Conservation (phyloP, 2,329 filamentous ascomycete species). For the Trichothecium sympodiale region DNA sequence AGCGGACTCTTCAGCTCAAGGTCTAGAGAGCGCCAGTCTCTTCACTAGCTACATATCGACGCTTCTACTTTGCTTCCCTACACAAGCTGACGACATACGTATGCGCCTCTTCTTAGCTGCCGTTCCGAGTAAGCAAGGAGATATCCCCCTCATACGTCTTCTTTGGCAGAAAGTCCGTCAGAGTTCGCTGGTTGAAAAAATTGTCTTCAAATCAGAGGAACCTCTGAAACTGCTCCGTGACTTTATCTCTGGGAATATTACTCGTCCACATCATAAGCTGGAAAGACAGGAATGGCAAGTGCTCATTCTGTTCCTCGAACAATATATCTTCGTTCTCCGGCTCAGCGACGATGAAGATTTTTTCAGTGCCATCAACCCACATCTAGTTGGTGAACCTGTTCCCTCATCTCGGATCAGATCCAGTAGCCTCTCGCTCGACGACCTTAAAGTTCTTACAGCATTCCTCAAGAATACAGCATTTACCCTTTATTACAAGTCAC, state of each 20-base stretch:
- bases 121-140: slow-evolving; percentile 34
- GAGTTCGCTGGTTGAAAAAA: slow-evolving; percentile 27
- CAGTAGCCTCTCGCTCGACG: slow-evolving; percentile 58
- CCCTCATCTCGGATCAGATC: slow-evolving; percentile 38
- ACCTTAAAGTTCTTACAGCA: slow-evolving; percentile 63
- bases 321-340: slow-evolving; percentile 86
- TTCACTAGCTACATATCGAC: slow-evolving; percentile 81
- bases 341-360: slow-evolving; percentile 97
- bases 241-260: slow-evolving; percentile 19
- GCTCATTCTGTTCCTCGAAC: slow-evolving; percentile 79
- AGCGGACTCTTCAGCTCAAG: slow-evolving; percentile 16
- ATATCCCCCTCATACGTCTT: slow-evolving; percentile 49
- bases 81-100: slow-evolving; percentile 73
- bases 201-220: slow-evolving; percentile 17
- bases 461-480: slow-evolving; percentile 92
- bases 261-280: slow-evolving; percentile 8
- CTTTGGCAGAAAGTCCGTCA: slow-evolving; percentile 60
- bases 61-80: slow-evolving; percentile 74
- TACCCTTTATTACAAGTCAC: slow-evolving; percentile 72
- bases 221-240: slow-evolving; percentile 17
- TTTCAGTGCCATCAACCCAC: slow-evolving; percentile 46
- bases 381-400: slow-evolving; percentile 22
- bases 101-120: slow-evolving; percentile 74
- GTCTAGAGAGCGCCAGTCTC: slow-evolving; percentile 41
- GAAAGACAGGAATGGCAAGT: slow-evolving; percentile 66